phyloP scores from a whole-genome alignment of 768 basidiomycete genomes.

The Auricularia heimuer region DNA sequence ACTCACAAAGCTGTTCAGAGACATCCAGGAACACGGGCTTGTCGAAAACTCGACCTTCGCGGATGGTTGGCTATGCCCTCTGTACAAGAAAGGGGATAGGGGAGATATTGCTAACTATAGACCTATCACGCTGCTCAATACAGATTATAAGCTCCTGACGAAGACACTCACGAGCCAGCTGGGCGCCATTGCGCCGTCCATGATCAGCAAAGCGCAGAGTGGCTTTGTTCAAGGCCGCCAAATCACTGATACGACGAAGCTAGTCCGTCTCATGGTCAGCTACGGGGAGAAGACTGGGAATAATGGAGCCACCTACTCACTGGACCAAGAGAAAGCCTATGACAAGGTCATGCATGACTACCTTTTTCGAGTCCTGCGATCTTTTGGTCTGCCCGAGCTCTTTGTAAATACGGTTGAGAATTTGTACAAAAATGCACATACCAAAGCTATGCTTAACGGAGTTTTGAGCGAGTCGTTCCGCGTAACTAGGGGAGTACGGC shows the following conservation, averaged over 20 bases:
- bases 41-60: slow-evolving; percentile 12
- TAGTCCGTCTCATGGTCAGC: too few species aligned
- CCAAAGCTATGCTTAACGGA: slow-evolving; percentile 26
- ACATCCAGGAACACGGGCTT: slow-evolving; percentile 26
- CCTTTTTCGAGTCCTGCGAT: too few species aligned
- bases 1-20: slow-evolving; percentile 33
- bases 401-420: slow-evolving; percentile 18
- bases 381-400: too few species aligned
- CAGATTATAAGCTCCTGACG: slow-evolving; percentile 25
- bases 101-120: background rate
- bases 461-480: slow-evolving; percentile 15
- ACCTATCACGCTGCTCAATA: slow-evolving; percentile 14
- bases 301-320: too few species aligned
- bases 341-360: too few species aligned
- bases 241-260: slow-evolving; percentile 23
- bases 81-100: slow-evolving; percentile 26
- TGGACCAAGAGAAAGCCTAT: too few species aligned
- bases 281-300: too few species aligned
- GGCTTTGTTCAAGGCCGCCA: slow-evolving; percentile 27
- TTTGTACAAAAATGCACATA: slow-evolving; percentile 22
- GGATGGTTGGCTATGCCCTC: slow-evolving; percentile 24
- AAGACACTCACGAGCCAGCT: slow-evolving; percentile 16
- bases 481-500: slow-evolving; percentile 22
- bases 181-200: background rate
- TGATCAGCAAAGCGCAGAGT: slow-evolving; percentile 28